Percentiles rank a stretch among this genome's conserved stretches.
These are phyloP conservation scores for Tephrocybe sp. DNA, from an alignment of 768 basidiomycete species.

Conservation along the genomic window DNA sequence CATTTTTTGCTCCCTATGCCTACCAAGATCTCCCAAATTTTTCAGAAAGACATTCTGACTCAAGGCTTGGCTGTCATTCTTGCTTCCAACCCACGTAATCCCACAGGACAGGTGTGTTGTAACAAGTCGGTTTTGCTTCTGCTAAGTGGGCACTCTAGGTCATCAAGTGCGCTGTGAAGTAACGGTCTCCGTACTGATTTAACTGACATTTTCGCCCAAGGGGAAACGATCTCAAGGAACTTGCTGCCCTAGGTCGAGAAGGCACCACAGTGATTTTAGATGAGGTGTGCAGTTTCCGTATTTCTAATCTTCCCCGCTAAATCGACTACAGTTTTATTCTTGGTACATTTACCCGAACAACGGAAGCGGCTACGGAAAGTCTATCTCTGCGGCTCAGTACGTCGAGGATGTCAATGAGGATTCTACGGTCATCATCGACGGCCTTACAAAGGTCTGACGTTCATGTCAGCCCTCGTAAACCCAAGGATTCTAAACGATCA, in stretches of 20 bases:
- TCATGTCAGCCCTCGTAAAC: background rate
- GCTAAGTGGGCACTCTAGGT: too few species aligned
- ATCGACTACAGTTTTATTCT: constrained; percentile 71
- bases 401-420: constrained; percentile 88
- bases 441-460: constrained; percentile 82
- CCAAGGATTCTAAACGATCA: background rate
- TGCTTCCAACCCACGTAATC: constrained; percentile 94
- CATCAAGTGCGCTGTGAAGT: constrained; percentile 35
- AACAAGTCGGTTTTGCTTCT: too few species aligned
- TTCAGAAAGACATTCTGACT: constrained; percentile 73
- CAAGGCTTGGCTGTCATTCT: constrained; percentile 85
- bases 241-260: constrained; percentile 71
- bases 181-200: background rate
- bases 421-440: constrained; percentile 82
- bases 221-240: constrained; percentile 77
- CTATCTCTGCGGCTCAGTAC: constrained; percentile 79
- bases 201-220: constrained; percentile 28
- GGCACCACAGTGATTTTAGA: constrained; percentile 83
- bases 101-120: constrained; percentile 78
- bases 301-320: background rate
- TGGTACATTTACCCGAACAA: constrained; percentile 92
- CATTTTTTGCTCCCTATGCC: constrained; percentile 14
- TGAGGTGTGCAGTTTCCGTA: constrained; percentile 46
- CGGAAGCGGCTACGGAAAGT: constrained; percentile 69
- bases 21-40: constrained; percentile 16